Evolutionary conservation across 768 basidiomycete species (phyloP), one percentile per base, ranked within the genome.

Genomic region (Gelatoporia subvermispora): DNA sequence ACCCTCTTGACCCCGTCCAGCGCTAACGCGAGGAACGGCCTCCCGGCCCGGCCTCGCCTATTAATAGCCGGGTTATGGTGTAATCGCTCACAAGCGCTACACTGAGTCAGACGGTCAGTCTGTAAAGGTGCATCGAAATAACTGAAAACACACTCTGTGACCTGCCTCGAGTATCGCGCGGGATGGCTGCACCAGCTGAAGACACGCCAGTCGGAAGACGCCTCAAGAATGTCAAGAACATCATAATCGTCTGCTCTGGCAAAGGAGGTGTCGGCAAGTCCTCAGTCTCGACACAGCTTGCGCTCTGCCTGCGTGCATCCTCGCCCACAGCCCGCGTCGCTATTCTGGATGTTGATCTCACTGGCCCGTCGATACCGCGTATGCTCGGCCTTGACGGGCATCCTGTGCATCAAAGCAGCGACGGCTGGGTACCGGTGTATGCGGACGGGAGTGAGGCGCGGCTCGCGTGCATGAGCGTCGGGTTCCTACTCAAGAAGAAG

Each of bases 251-350:
- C 48, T 78, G 94, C 35, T 91, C 93, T 0, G 96, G 96, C 8
- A 99, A 99, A 67, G 96, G 96, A 28, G 96, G 95, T 31, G 96
- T 98, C 36, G 96, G 96, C 48, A 99, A 99, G 70, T 97, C 94
- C n/a, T 95, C 93, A 1, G 86, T 97, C 20, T 83, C 92, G 2
- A 81, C 86, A 7, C 96, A 98, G 58, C 77, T 98, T 24, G 94
- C 96, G 0, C 78, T 98, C 43, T 89, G 84, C 52, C 81, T 99
- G 8, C 81, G 88, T 69, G 72, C 75, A 2, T 83, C 79, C 20
- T 76, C 82, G 2, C 81, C 85, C 4, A 77, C 67, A 31, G 76
- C 79, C 4, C 81, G 80, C 51, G 87, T 93, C 21, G 92, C 91
- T n/a, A 82, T 97, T 39, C 79, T 97, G 39, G 94, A 96, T 68